Percentiles rank a stretch among this genome's conserved stretches.
Evolutionary conservation across 768 basidiomycete genomes (phyloP).

Genomic region (Suillus weaverae): DNA sequence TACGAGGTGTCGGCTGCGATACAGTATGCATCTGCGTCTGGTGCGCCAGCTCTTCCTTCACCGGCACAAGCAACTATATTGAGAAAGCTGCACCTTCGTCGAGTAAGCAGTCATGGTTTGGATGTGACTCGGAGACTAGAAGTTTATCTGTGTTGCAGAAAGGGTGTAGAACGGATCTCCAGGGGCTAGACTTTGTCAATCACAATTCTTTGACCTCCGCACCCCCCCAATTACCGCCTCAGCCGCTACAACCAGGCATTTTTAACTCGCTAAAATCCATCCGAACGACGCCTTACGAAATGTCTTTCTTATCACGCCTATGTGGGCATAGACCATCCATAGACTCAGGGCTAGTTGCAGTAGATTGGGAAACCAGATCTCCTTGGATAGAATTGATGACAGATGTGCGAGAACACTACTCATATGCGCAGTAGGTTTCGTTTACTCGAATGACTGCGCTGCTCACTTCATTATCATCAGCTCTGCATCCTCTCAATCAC

Average conservation of each 20-base stretch:
- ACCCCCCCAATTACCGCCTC: slow-evolving; percentile 26
- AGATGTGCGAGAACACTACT: slow-evolving; percentile 68
- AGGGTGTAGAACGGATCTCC: slow-evolving; percentile 19
- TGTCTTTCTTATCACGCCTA: slow-evolving; percentile 67
- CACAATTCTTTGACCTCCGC: slow-evolving; percentile 26
- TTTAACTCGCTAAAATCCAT: slow-evolving; percentile 57
- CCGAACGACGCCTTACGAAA: slow-evolving; percentile 60
- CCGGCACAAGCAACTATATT: slow-evolving; percentile 35
- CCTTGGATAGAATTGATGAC: slow-evolving; percentile 78
- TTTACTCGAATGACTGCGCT: not conserved
- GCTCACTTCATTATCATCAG: slow-evolving; percentile 35
- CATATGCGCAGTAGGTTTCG: slow-evolving; percentile 55
- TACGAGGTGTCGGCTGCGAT: slow-evolving; percentile 39
- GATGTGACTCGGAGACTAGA: not conserved
- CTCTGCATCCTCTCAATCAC: slow-evolving; percentile 49
- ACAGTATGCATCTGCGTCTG: slow-evolving; percentile 23
- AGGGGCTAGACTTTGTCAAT: slow-evolving; percentile 2
- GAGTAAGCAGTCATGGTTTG: slow-evolving; percentile 17
- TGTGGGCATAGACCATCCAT: slow-evolving; percentile 39
- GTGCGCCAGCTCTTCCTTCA: slow-evolving; percentile 18
- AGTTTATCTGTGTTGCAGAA: slow-evolving; percentile 17
- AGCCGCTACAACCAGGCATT: slow-evolving; percentile 31
- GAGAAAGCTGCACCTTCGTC: slow-evolving; percentile 49
- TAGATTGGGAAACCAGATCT: slow-evolving; percentile 71
- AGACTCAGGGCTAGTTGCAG: slow-evolving; percentile 43